Base-by-base conservation (phyloP, 148 eudicot species). In the Dianthus caryophyllus region DNA sequence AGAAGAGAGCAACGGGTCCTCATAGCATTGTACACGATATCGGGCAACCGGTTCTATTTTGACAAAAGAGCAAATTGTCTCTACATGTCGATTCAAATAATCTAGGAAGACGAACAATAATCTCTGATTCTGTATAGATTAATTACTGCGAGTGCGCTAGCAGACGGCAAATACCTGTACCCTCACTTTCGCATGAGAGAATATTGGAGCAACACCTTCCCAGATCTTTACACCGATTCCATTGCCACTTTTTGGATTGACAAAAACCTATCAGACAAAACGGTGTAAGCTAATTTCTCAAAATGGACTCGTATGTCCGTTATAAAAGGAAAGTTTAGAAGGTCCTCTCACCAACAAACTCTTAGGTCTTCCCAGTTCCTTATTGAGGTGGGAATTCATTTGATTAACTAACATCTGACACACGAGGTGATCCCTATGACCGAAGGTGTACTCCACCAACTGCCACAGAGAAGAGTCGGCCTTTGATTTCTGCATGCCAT, bases 181-280 rank as follows among this genome's bases (percentile, higher is more conserved):
- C 68, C 78, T 88, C 68, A 94, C 88, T 77, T 86, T 80, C 22
- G 99, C 97, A 61, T 74, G 86, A 58, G 89, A 82, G 73, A 94
- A 94, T 73, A 90, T 75, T 26, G 96, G 96, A 79, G 90, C 85
- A 70, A 94, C 96, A 17, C 70, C 70, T 70, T 83, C 89, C 97
- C 97, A 94, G 41, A 73, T 84, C 64, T 75, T 77, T 65, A 77
- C 76, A 66, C 99, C 97, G 49, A 83, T 81, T 47, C 84, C 83
- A 78, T 88, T 88, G 29, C 99, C 99, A 78, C 99, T 88, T 76
- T 75, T 72, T 71, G 99, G 99, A 73, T 94, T 73, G 63, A 94
- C 90, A 81, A 90, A 88, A 52, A 94, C 93, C 99, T 94, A 74
- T 53, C 67, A 77, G 69, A n/a, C n/a, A n/a, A 73, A 65, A 57